Percentiles rank a stretch among this genome's conserved stretches.
Conservation (phyloP, 2,329 filamentous ascomycete species). For the Stagonosporopsis chrysanthemi region DNA sequence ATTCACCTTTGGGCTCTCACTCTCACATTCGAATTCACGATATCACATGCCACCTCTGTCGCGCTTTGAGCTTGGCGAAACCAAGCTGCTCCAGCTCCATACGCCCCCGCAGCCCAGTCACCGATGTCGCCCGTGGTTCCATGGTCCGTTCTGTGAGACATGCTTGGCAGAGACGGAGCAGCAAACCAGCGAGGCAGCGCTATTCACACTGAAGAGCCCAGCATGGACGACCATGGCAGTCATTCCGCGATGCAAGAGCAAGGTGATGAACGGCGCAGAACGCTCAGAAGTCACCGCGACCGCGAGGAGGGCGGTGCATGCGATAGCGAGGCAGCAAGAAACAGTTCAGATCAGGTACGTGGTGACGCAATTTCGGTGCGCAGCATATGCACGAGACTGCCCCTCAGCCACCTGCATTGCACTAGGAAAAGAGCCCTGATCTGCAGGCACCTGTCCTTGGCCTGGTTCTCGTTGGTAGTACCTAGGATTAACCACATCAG, state of each 20-base stretch:
- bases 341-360: conserved; percentile 18
- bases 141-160: neutral
- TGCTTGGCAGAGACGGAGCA: neutral
- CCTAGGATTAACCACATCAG: conserved; percentile 15
- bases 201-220: neutral
- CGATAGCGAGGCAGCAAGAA: conserved; percentile 21
- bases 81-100: neutral
- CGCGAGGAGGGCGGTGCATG: conserved; percentile 8
- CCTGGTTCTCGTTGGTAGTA: neutral
- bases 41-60: neutral
- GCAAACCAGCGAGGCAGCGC: neutral
- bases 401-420: too few relatives aligned
- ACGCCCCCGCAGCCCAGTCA: neutral
- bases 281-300: conserved; percentile 12
- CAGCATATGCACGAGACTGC: neutral
- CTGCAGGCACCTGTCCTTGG: neutral
- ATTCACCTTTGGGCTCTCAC: neutral
- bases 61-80: neutral
- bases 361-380: neutral
- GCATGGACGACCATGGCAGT: neutral
- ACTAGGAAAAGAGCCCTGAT: neutral
- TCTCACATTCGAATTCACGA: neutral
- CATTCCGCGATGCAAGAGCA: neutral
- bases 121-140: neutral
- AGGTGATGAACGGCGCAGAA: neutral